Evolutionary conservation across 139 green algal species (phyloP), one percentile per base, ranked within the genome.

Genomic region (Coelastrella sp.): DNA sequence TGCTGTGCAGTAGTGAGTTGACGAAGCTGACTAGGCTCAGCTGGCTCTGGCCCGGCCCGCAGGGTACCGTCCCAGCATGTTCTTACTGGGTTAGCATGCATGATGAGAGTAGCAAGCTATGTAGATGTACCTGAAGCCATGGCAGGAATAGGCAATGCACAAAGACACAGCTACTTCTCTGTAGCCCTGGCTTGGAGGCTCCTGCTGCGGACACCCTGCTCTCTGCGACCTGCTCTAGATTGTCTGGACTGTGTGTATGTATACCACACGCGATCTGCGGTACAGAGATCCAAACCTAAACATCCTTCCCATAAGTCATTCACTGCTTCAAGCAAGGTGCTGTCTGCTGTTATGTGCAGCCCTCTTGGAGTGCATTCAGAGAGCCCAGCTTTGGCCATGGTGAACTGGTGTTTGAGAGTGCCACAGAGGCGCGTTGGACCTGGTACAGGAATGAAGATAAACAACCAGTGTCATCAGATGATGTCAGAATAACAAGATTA

Each of bases 381-480:
- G 80, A 86, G 80, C 80, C 80, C 5, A 66, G 58, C 20, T 86
- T 76, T 76, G 80, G 80, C 60, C 56, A 66, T 5, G 80, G 80
- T 13, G 68, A 47, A 2, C n/a, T 86, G 60, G 80, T 75, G 19
- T 66, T 86, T n/a, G 4, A 75, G n/a, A 86, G 56, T 59, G 80
- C 80, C 7, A 86, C 80, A 57, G 58, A 76, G 14, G 80, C 80
- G 8, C 19, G 5, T 4, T 86, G 80, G 80, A 86, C 7, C 5
- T 86, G 61, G 60, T 66, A 16, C 7, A 57, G 56, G n/a, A 61
- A 86, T 76, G 20, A 77, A 77, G 17, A 20, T 5, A 77, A n/a
- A 71, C 16, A 20, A 71, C 3, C 13, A 20, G 64, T 71, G 64
- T 14, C 64, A 71, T 7, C 64, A 71, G 11, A 71, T 5, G 4